phyloP scores from a whole-genome alignment of 139 green algal genomes.

The Coelastrella sp. region DNA sequence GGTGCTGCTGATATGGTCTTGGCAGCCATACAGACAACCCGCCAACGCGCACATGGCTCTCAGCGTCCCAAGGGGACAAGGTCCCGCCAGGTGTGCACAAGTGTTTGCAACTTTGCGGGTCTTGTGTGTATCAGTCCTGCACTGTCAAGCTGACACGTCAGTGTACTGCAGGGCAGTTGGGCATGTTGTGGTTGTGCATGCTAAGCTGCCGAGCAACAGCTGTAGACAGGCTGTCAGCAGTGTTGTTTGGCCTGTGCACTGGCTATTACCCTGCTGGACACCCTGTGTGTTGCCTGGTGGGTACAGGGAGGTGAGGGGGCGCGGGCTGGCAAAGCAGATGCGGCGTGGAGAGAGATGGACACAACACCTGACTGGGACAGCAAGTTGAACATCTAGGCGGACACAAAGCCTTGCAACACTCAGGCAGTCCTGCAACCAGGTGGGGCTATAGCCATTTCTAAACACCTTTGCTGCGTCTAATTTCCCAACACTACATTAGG shows the following conservation, averaged over 20 bases:
- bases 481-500: no score
- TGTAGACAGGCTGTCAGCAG: not conserved
- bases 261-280: not conserved
- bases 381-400: not conserved
- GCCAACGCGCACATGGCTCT: constrained; percentile 12
- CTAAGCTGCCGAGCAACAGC: not conserved
- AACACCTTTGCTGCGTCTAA: no score
- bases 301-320: not conserved
- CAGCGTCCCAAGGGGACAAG: constrained; percentile 2
- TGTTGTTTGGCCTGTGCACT: no score
- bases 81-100: not conserved
- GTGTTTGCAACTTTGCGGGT: not conserved
- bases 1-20: constrained; percentile 28
- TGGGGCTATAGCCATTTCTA: not conserved
- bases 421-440: not conserved
- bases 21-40: constrained; percentile 23
- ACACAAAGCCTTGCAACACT: no score
- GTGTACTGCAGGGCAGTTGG: no score
- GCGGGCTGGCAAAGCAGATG: constrained; percentile 3
- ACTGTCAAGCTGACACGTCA: no score
- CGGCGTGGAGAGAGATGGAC: constrained; percentile 18
- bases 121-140: not conserved
- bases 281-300: not conserved
- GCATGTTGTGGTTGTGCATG: no score
- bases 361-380: not conserved